Evolutionary conservation across 108 stramenopile genomes (phyloP), one percentile per base, ranked within the genome.

Genomic region (Pseudonitzschia pungens): DNA sequence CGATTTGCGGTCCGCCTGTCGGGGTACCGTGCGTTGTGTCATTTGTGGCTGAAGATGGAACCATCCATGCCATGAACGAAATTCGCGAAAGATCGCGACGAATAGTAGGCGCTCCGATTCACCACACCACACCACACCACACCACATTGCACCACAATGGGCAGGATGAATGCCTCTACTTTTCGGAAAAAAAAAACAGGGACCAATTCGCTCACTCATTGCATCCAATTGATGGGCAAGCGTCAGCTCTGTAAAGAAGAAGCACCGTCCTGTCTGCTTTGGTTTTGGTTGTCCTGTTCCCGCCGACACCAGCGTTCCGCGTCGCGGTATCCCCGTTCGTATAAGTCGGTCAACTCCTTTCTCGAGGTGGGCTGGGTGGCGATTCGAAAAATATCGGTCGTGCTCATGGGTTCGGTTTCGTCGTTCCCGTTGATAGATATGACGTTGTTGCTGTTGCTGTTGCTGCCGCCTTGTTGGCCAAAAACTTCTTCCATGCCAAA

Each of bases 231-330:
- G n/a, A n/a, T n/a, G n/a, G n/a, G n/a, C n/a, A n/a, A n/a, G 42
- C 42, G 42, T 48, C 45, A 48, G 45, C 10, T 2, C 2, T 48
- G 45, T 11, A 36, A 36, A 2, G 6, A 36, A 5, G 36, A 36
- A 5, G 16, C 50, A 51, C 10, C 9, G 50, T n/a, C 50, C 3
- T n/a, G 50, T 12, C 4, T 63, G 36, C 40, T 33, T 16, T 48
- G 14, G 65, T 16, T 32, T 14, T 45, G 43, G 27, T 50, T 44
- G 18, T 50, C 69, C 50, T 87, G 81, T 64, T 90, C 89, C 67
- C 84, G 65, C 29, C 80, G 75, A 45, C 71, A 77, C 91, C 91
- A 92, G 28, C 33, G 65, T 60, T 90, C 91, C 27, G 87, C 91
- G 75, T 88, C 89, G 29, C 70, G 68, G 69, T 75, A 86, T 28